These are phyloP conservation scores for Leptodermis oblonga DNA, from an alignment of 257 asterid species.

Conservation along the genomic window DNA sequence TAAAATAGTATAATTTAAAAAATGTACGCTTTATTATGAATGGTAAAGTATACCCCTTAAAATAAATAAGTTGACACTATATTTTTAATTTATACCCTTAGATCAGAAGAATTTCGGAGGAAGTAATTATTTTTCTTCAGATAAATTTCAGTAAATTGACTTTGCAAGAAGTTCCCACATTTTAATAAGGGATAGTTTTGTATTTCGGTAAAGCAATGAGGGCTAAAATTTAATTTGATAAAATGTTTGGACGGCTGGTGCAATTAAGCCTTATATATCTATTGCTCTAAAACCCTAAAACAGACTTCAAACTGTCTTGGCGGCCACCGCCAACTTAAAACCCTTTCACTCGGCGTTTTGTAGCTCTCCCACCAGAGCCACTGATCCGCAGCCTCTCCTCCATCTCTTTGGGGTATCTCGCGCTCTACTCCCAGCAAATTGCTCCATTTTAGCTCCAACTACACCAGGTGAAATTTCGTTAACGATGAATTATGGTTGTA, in stretches of 20 bases:
- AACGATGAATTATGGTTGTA: not conserved
- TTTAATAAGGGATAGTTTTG: not conserved
- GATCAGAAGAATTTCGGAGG: too few species aligned
- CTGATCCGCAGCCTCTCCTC: not conserved
- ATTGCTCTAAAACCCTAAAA: constrained; percentile 7
- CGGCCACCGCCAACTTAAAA: not conserved
- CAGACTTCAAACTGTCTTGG: not conserved
- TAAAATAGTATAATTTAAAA: too few species aligned
- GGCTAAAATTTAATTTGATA: not conserved
- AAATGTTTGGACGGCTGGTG: not conserved
- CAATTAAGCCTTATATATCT: too few species aligned
- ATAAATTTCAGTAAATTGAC: too few species aligned
- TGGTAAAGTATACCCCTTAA: too few species aligned
- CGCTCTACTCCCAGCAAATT: not conserved
- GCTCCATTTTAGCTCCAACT: too few species aligned
- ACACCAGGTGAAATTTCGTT: not conserved
- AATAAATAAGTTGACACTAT: too few species aligned
- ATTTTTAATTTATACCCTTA: too few species aligned
- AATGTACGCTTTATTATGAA: too few species aligned
- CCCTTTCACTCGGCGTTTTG: not conserved
- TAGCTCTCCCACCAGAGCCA: not conserved
- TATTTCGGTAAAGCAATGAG: not conserved
- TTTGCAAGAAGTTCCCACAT: too few species aligned
- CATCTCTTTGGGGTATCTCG: not conserved
- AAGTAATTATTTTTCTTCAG: too few species aligned